Percentiles rank a stretch among this genome's conserved stretches.
These are phyloP conservation scores for Suhomyces anneliseae DNA, from an alignment of 1,139 yeast species.

Conservation along the genomic window DNA sequence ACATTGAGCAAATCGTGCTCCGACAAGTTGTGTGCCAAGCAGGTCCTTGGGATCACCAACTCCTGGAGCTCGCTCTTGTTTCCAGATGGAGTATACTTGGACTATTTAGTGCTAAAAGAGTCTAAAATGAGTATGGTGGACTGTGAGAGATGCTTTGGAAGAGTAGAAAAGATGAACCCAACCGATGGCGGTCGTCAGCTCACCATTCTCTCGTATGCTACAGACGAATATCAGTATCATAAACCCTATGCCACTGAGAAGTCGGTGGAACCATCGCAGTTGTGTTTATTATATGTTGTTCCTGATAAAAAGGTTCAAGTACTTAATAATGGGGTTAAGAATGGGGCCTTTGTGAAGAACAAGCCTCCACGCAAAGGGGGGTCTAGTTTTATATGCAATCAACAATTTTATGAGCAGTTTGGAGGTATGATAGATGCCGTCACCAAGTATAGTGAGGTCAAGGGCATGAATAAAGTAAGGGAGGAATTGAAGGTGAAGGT, in stretches of 20 bases:
- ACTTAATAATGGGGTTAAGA: conserved; percentile 53
- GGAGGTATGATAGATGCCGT: conserved; percentile 10
- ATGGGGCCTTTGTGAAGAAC: conserved; percentile 49
- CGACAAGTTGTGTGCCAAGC: conserved; percentile 72
- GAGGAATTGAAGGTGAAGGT: conserved; percentile 25
- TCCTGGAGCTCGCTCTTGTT: conserved; percentile 47
- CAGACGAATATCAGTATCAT: conserved; percentile 27
- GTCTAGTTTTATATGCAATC: conserved; percentile 42
- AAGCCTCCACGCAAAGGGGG: conserved; percentile 48
- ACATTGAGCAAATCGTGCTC: conserved; percentile 84
- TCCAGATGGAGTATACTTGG: conserved; percentile 45
- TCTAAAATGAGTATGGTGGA: conserved; percentile 30
- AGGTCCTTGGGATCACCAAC: conserved; percentile 59
- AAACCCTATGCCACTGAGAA: conserved; percentile 18
- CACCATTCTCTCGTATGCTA: conserved; percentile 22
- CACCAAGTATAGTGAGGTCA: conserved; percentile 28
- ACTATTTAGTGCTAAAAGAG: conserved; percentile 55
- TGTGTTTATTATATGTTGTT: conserved; percentile 36
- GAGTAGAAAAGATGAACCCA: neutral
- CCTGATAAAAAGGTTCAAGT: conserved; percentile 35
- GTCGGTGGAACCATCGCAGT: conserved; percentile 32
- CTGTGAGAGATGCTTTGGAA: conserved; percentile 53
- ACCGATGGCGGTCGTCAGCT: conserved; percentile 15
- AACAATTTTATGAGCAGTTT: conserved; percentile 21
- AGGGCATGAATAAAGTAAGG: conserved; percentile 23